Evolutionary conservation across 495 filamentous ascomycete species (phyloP).

Genomic region (Symbiotaphrina buchneri): DNA sequence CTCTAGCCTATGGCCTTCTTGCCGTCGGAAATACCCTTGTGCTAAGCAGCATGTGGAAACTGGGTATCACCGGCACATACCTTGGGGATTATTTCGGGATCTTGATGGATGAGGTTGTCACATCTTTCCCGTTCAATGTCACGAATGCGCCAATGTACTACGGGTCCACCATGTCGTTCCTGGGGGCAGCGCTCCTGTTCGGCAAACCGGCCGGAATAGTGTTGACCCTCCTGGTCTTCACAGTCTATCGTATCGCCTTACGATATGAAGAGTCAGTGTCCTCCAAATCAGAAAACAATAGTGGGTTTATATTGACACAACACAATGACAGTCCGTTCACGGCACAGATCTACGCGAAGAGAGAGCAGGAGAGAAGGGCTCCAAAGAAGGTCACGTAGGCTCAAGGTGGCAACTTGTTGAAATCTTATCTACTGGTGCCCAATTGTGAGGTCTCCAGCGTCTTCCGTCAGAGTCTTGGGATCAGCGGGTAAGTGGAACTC

Average conservation of each 20-base stretch:
- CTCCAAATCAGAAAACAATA: conserved; percentile 7
- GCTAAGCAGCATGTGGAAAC: conserved; percentile 65
- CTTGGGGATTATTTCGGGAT: conserved; percentile 97
- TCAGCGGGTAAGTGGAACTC: too few relatives aligned
- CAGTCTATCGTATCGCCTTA: conserved; percentile 65
- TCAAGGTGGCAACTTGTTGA: too few relatives aligned
- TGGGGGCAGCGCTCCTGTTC: conserved; percentile 70
- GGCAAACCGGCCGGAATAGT: conserved; percentile 76
- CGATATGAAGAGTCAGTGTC: conserved; percentile 60
- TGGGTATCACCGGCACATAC: conserved; percentile 94
- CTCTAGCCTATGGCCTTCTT: conserved; percentile 44
- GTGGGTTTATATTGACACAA: conserved; percentile 6
- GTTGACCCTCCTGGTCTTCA: conserved; percentile 50
- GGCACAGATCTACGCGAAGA: conserved; percentile 78
- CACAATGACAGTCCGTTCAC: conserved; percentile 84
- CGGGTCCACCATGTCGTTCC: conserved; percentile 77
- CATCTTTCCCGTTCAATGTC: conserved; percentile 87
- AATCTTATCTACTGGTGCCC: too few relatives aligned
- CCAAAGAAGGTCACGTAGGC: too few relatives aligned
- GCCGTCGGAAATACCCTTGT: conserved; percentile 65
- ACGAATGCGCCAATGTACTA: conserved; percentile 92
- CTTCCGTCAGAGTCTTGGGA: too few relatives aligned
- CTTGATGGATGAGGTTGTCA: conserved; percentile 84
- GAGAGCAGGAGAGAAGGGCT: conserved; percentile 28
- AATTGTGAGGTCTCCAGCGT: too few relatives aligned